phyloP scores from a whole-genome alignment of 148 eudicot species.

The Arctostaphylos glauca region DNA sequence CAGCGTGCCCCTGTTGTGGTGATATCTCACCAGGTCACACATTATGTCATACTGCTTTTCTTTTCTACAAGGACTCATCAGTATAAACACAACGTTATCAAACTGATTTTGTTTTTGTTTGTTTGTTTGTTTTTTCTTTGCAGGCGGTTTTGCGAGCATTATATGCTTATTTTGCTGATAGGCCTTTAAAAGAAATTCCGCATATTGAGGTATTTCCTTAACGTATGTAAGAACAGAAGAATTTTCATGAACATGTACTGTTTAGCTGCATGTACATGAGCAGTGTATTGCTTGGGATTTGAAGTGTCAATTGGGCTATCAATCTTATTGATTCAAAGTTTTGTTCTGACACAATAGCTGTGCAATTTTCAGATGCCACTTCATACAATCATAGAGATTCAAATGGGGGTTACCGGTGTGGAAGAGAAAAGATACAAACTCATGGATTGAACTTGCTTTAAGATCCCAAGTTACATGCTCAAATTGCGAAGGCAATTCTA shows the following conservation, averaged over 20 bases:
- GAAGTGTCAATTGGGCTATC: not conserved
- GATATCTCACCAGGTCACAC: constrained; percentile 82
- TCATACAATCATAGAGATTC: constrained; percentile 97
- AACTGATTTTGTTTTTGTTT: not conserved
- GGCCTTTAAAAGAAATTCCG: constrained; percentile 92
- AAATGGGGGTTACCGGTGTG: constrained; percentile 97
- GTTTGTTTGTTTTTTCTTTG: constrained; percentile 1
- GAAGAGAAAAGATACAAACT: constrained; percentile 98
- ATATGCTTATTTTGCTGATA: constrained; percentile 97
- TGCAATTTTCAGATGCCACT: constrained; percentile 77
- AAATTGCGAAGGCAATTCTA: constrained; percentile 9
- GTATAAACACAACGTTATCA: not conserved
- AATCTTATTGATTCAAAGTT: not conserved
- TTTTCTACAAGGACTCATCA: not conserved
- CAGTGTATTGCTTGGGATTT: not conserved
- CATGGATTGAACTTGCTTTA: constrained; percentile 52
- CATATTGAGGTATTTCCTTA: constrained; percentile 77
- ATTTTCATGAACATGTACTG: not conserved
- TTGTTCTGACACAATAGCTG: constrained; percentile 6
- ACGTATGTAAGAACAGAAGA: not conserved
- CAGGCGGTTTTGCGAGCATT: constrained; percentile 64
- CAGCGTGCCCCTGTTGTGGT: constrained; percentile 99
- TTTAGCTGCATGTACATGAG: not conserved
- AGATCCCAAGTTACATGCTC: constrained; percentile 15
- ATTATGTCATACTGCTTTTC: constrained; percentile 5